Evolutionary conservation across 148 eudicot species (phyloP).

Genomic region (Cornus suecica): DNA sequence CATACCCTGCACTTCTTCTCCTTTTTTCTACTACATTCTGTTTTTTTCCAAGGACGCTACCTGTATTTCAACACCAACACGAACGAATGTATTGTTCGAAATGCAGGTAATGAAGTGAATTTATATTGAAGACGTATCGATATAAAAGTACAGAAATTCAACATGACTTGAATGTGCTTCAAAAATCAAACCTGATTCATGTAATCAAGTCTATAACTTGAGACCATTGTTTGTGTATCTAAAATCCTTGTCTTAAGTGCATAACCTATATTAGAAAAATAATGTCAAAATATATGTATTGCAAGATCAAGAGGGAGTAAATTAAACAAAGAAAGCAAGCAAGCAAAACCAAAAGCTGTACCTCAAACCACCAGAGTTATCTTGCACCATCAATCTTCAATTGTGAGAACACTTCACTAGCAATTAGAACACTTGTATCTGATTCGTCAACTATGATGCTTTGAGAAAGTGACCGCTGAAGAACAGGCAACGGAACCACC

Average conservation of each 20-base stretch:
- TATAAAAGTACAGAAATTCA: neutral
- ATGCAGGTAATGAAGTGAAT: neutral
- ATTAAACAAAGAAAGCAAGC: neutral
- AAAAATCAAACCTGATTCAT: neutral
- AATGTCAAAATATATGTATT: neutral
- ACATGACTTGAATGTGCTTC: neutral
- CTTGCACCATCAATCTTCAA: conserved; percentile 25
- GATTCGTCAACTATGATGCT: conserved; percentile 13
- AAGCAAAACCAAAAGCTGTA: neutral
- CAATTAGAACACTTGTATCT: conserved; percentile 5
- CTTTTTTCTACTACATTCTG: too few relatives aligned
- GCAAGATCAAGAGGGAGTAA: neutral
- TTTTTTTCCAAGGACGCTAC: too few relatives aligned
- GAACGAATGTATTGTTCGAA: neutral
- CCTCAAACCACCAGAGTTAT: conserved; percentile 9
- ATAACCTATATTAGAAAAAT: neutral
- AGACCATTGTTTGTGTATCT: neutral
- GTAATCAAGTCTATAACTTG: neutral
- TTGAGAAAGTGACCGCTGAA: conserved; percentile 31
- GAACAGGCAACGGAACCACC: conserved; percentile 22
- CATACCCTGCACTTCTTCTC: neutral
- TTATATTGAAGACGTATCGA: neutral
- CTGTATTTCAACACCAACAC: neutral
- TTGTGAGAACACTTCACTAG: conserved; percentile 35
- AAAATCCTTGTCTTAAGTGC: neutral